Evolutionary conservation across 306 rosid genomes (phyloP).

Genomic region (Fagus crenata): DNA sequence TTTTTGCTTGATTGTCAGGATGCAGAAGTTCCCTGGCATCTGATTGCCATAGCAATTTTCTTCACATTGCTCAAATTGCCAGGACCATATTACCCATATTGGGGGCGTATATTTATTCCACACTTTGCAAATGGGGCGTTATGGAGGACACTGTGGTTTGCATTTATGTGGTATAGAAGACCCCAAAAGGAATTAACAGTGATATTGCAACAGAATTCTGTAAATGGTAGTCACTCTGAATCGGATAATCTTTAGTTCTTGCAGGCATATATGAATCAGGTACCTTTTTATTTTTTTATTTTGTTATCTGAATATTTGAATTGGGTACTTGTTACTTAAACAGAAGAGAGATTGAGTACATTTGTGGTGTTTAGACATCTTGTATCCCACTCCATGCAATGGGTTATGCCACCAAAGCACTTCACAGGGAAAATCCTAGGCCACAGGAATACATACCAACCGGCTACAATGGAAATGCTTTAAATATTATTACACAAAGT

Average conservation of each 20-base stretch:
- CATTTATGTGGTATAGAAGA: slow-evolving; percentile 38
- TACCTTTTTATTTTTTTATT: background rate
- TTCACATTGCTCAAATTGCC: slow-evolving; percentile 82
- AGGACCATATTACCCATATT: slow-evolving; percentile 84
- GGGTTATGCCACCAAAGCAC: no score
- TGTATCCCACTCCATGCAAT: background rate
- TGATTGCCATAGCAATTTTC: slow-evolving; percentile 64
- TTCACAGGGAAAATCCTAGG: background rate
- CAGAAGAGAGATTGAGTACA: background rate
- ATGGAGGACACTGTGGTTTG: slow-evolving; percentile 39
- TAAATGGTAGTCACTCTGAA: slow-evolving; percentile 13
- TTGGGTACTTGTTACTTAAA: slow-evolving; percentile 29
- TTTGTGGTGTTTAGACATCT: background rate
- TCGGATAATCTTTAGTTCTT: slow-evolving; percentile 17
- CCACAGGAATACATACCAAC: background rate
- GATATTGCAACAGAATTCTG: background rate
- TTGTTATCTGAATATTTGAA: slow-evolving; percentile 1
- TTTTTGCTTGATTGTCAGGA: slow-evolving; percentile 55
- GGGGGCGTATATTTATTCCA: slow-evolving; percentile 86
- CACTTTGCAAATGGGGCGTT: slow-evolving; percentile 64
- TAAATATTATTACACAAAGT: background rate
- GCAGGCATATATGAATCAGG: slow-evolving; percentile 28
- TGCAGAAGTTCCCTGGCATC: slow-evolving; percentile 92
- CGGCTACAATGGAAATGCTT: background rate
- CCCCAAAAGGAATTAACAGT: slow-evolving; percentile 24